Percentiles rank a stretch among this genome's conserved stretches.
These are phyloP conservation scores for Gamsiella multidivaricata DNA, from an alignment of 192 early-diverging fungal species.

Conservation along the genomic window DNA sequence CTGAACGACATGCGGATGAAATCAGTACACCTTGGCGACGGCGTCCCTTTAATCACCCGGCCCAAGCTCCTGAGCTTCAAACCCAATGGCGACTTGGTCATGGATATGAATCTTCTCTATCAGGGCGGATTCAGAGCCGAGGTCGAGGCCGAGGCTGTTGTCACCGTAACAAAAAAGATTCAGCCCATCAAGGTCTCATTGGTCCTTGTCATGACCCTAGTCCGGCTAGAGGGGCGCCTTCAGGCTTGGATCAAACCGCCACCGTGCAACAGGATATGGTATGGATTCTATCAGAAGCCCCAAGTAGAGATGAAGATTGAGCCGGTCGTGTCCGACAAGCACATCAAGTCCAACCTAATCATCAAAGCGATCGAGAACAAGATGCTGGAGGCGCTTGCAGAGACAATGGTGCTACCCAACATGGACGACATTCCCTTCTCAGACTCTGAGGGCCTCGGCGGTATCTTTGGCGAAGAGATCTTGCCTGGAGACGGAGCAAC, in stretches of 20 bases:
- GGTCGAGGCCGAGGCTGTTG: conserved; percentile 74
- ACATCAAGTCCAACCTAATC: conserved; percentile 81
- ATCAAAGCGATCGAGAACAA: conserved; percentile 87
- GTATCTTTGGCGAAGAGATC: conserved; percentile 65
- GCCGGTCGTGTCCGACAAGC: conserved; percentile 86
- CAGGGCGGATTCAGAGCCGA: conserved; percentile 79
- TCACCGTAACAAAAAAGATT: conserved; percentile 65
- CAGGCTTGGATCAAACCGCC: conserved; percentile 82
- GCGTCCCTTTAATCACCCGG: conserved; percentile 80
- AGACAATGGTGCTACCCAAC: conserved; percentile 85
- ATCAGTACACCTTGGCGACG: conserved; percentile 81
- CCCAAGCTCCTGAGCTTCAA: conserved; percentile 78
- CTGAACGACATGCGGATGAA: conserved; percentile 84
- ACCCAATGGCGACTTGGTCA: conserved; percentile 76
- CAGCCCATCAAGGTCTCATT: conserved; percentile 79
- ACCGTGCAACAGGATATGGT: conserved; percentile 86
- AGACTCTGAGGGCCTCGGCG: conserved; percentile 64
- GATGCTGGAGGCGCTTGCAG: conserved; percentile 82
- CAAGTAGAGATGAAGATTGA: conserved; percentile 77
- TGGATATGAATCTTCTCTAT: conserved; percentile 84
- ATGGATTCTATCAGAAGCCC: conserved; percentile 86
- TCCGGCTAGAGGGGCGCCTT: conserved; percentile 77
- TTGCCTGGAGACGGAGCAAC: conserved; percentile 15
- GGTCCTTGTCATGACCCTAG: conserved; percentile 79
- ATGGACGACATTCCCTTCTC: conserved; percentile 91